Conservation (phyloP, 1,139 yeast species). For the Lodderomyces elongisporus region DNA sequence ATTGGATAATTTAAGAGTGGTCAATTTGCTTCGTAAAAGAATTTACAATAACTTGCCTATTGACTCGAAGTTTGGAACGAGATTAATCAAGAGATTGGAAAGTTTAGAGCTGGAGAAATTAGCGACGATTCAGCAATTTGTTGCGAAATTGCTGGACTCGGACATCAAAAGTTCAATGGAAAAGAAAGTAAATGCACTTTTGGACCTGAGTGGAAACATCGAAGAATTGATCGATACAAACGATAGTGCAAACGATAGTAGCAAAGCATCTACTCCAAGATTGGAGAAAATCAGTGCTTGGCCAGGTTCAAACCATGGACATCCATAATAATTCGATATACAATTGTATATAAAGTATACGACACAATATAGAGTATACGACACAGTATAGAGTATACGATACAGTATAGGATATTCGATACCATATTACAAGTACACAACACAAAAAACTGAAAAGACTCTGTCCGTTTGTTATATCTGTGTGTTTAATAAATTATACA, state of each 20-base stretch:
- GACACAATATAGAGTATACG: not conserved
- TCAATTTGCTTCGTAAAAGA: slow-evolving; percentile 38
- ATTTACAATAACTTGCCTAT: slow-evolving; percentile 47
- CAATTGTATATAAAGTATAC: not conserved
- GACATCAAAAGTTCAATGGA: slow-evolving; percentile 8
- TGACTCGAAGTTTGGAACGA: slow-evolving; percentile 49
- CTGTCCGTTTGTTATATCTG: no score
- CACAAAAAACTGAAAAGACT: no score
- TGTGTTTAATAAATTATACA: no score
- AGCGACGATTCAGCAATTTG: slow-evolving; percentile 12
- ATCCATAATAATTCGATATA: slow-evolving; percentile 39
- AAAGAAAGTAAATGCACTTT: slow-evolving; percentile 6
- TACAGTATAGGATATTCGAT: not conserved
- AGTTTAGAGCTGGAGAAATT: slow-evolving; percentile 38
- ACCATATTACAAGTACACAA: no score
- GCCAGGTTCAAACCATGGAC: slow-evolving; percentile 68
- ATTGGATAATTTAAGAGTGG: slow-evolving; percentile 26
- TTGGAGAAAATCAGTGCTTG: slow-evolving; percentile 51
- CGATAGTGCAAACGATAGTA: slow-evolving; percentile 15
- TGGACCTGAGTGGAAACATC: slow-evolving; percentile 14
- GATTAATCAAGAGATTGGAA: slow-evolving; percentile 43
- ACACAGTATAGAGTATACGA: not conserved
- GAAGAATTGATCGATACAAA: slow-evolving; percentile 17
- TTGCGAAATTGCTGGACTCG: slow-evolving; percentile 4
- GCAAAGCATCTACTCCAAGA: slow-evolving; percentile 25